Evolutionary conservation across 2,329 filamentous ascomycete species (phyloP), one percentile per base, ranked within the genome.

Genomic region (Apiospora rasikravindrae): DNA sequence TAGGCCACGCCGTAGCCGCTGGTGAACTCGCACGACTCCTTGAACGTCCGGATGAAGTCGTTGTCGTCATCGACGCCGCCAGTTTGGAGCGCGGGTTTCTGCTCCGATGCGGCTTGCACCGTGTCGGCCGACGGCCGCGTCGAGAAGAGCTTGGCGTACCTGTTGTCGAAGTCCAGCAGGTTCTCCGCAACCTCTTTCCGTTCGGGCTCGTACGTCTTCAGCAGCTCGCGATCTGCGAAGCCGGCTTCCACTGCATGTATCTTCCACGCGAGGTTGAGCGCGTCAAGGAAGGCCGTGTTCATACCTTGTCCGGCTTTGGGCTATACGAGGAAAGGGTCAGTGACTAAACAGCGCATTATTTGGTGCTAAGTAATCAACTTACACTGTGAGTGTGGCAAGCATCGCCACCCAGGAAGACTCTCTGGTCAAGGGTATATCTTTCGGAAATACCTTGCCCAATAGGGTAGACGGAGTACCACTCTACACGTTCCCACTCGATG

Each of bases 201-300:
- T 83, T 98, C 95, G 2, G 88, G 87, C 83, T 98, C 94, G 81
- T 98, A 98, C 0, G 95, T 96, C 74, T 91, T 89, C 69, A 98
- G 88, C 24, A 96, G 87, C 3, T 89, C 89, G 73, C 93, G 92
- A 42, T 91, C 84, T 0, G 94, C 94, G 76, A 97, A 94, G 16
- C 94, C 94, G 37, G 88, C 87, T 80, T 98, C 95, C 13, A 98
- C 96, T 47, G 93, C 91, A 80, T 98, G 95, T 69, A 98, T 93
- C 85, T 98, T 98, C 95, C 95, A 98, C 10, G 95, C 95, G 53
- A 98, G 86, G 81, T 98, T 98, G 73, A 94, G 89, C 0, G 94
- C 94, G 76, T 96, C 93, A 69, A 93, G 85, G 83, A 94, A 94
- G 4, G 92, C 92, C 0, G 92, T 93, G 78, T 94, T 94, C 93